Conservation (phyloP, 306 rosid genomes). For the Potentilla sterilis region DNA sequence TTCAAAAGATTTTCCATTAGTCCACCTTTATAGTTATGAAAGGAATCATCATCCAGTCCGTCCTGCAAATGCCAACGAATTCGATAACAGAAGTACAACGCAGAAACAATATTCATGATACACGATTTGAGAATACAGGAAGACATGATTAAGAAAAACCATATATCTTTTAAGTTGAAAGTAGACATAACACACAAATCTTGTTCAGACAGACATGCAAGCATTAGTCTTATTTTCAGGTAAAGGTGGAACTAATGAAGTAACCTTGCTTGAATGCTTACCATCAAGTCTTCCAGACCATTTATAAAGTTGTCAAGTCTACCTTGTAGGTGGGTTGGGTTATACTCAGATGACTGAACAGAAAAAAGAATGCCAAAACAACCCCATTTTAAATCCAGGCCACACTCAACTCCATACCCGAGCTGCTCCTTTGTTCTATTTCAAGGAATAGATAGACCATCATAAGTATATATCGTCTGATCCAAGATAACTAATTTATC, state of each 20-base stretch:
- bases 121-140: slow-evolving; percentile 18
- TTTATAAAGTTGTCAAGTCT: slow-evolving; percentile 73
- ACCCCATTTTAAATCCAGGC: slow-evolving; percentile 64
- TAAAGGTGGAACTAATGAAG: slow-evolving; percentile 3
- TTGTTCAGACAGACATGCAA: not conserved
- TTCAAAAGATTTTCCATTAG: slow-evolving; percentile 68
- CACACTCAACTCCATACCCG: slow-evolving; percentile 80
- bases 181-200: not conserved
- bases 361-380: slow-evolving; percentile 75
- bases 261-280: slow-evolving; percentile 31
- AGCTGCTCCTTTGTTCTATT: slow-evolving; percentile 97
- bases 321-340: slow-evolving; percentile 71
- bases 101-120: not conserved
- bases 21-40: slow-evolving; percentile 75
- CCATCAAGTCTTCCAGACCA: slow-evolving; percentile 75
- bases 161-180: slow-evolving; percentile 1
- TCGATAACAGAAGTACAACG: slow-evolving; percentile 1
- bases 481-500: slow-evolving; percentile 5
- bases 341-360: slow-evolving; percentile 80
- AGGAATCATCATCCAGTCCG: slow-evolving; percentile 65
- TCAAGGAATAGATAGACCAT: slow-evolving; percentile 23
- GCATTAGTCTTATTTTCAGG: not conserved
- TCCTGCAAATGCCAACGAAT: slow-evolving; percentile 50
- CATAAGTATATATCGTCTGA: slow-evolving; percentile 11
- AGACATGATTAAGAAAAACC: not conserved